Percentiles rank a stretch among this genome's conserved stretches.
phyloP scores from a whole-genome alignment of 2,329 filamentous ascomycete genomes.

The Xenosphaeropsis pyriputrescens region DNA sequence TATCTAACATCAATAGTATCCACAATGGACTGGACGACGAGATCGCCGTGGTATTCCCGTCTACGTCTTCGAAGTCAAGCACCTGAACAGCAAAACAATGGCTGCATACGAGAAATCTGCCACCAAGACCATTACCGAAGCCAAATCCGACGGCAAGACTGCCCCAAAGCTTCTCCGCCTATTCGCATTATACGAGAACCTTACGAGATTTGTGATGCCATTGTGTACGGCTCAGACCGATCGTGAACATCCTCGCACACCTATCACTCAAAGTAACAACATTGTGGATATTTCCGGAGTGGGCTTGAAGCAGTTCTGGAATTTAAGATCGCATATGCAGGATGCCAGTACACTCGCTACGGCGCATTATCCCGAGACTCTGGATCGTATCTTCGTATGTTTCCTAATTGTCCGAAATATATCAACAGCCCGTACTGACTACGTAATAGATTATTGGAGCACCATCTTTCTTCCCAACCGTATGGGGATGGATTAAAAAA shows the following conservation, averaged over 20 bases:
- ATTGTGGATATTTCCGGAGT: conserved; percentile 88
- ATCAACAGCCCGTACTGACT: not conserved
- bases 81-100: conserved; percentile 72
- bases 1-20: conserved; percentile 44
- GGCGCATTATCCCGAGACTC: conserved; percentile 86
- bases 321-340: conserved; percentile 87
- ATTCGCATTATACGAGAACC: conserved; percentile 87
- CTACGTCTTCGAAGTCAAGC: conserved; percentile 78
- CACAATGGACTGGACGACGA: conserved; percentile 86
- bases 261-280: conserved; percentile 84
- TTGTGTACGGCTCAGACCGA: conserved; percentile 64
- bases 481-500: conserved; percentile 89
- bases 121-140: conserved; percentile 38
- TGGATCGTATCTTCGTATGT: conserved; percentile 59
- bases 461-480: conserved; percentile 78
- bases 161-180: conserved; percentile 68
- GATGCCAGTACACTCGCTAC: conserved; percentile 78
- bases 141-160: conserved; percentile 50
- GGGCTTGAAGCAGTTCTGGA: conserved; percentile 90
- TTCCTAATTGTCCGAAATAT: not conserved
- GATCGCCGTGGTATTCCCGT: conserved; percentile 85
- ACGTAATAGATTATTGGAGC: conserved; percentile 64
- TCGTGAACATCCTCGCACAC: conserved; percentile 61
- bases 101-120: conserved; percentile 58
- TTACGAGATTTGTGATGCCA: conserved; percentile 76